Percentiles rank a stretch among this genome's conserved stretches.
These are phyloP conservation scores for Ophiostoma populinum DNA, from an alignment of 2,329 filamentous ascomycete genomes.

Conservation along the genomic window DNA sequence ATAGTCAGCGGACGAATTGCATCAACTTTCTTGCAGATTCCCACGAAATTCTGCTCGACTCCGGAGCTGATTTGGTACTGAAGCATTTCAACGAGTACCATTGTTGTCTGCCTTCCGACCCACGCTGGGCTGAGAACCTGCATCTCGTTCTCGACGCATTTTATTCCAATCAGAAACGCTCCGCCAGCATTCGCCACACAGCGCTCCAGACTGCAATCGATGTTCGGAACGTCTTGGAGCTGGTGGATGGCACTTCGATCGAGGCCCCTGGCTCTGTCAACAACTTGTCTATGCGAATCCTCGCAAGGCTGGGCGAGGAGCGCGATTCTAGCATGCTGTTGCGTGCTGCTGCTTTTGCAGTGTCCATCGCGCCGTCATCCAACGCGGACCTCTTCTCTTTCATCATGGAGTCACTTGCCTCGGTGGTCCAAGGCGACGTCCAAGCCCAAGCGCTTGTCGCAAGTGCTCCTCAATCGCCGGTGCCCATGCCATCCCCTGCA, in stretches of 20 bases:
- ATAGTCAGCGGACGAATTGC: constrained; percentile 47
- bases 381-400: constrained; percentile 40
- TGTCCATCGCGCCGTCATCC: constrained; percentile 44
- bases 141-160: constrained; percentile 43
- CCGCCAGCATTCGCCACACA: constrained; percentile 42
- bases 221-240: constrained; percentile 39
- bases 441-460: constrained; percentile 22
- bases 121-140: constrained; percentile 49
- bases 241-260: constrained; percentile 26
- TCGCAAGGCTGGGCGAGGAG: constrained; percentile 44
- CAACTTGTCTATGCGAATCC: constrained; percentile 41
- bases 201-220: constrained; percentile 44
- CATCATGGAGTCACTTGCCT: constrained; percentile 34
- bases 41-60: constrained; percentile 44
- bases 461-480: too few relatives aligned
- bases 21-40: constrained; percentile 49
- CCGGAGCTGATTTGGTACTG: constrained; percentile 44
- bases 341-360: constrained; percentile 45
- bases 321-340: constrained; percentile 47
- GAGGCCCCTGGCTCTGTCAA: constrained; percentile 40
- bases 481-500: neutral
- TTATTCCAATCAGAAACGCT: constrained; percentile 42
- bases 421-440: constrained; percentile 32
- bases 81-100: constrained; percentile 52
- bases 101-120: constrained; percentile 54